phyloP scores from a whole-genome alignment of 352 stramenopile genomes.

The Aphanomyces euteiches region DNA sequence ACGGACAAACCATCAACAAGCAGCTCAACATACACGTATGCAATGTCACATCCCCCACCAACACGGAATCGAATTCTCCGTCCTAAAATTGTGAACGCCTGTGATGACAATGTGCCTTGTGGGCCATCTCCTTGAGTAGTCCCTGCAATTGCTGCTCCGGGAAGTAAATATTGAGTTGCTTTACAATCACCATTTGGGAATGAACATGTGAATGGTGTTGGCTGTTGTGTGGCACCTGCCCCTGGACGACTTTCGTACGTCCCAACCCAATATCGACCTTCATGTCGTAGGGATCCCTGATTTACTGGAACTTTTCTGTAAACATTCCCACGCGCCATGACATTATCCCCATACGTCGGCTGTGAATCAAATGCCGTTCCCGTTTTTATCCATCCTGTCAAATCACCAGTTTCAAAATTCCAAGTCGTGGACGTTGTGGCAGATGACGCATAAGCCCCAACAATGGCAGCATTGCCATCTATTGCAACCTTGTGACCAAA shows the following conservation, averaged over 20 bases:
- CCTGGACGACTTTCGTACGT: slow-evolving; percentile 90
- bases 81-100: slow-evolving; percentile 90
- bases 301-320: slow-evolving; percentile 45
- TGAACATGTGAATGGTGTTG: slow-evolving; percentile 44
- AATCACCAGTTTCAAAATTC: slow-evolving; percentile 96
- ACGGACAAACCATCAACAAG: slow-evolving; percentile 89
- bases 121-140: slow-evolving; percentile 86
- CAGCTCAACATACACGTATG: slow-evolving; percentile 90
- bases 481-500: slow-evolving; percentile 75
- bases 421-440: slow-evolving; percentile 89
- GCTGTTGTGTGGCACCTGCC: slow-evolving; percentile 49
- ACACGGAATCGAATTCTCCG: slow-evolving; percentile 91
- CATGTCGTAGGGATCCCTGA: slow-evolving; percentile 37
- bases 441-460: slow-evolving; percentile 62
- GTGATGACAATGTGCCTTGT: slow-evolving; percentile 90
- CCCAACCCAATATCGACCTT: slow-evolving; percentile 92
- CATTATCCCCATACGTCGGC: slow-evolving; percentile 95
- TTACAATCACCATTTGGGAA: slow-evolving; percentile 71
- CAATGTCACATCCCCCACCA: slow-evolving; percentile 92
- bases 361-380: slow-evolving; percentile 92
- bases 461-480: slow-evolving; percentile 69
- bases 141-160: slow-evolving; percentile 60
- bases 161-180: slow-evolving; percentile 69
- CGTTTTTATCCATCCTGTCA: slow-evolving; percentile 91
- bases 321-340: slow-evolving; percentile 67